Percentiles rank a stretch among this genome's conserved stretches.
Evolutionary conservation across 1,284 basidiomycete genomes (phyloP).

Genomic region (Lignosus rhinocerotis): DNA sequence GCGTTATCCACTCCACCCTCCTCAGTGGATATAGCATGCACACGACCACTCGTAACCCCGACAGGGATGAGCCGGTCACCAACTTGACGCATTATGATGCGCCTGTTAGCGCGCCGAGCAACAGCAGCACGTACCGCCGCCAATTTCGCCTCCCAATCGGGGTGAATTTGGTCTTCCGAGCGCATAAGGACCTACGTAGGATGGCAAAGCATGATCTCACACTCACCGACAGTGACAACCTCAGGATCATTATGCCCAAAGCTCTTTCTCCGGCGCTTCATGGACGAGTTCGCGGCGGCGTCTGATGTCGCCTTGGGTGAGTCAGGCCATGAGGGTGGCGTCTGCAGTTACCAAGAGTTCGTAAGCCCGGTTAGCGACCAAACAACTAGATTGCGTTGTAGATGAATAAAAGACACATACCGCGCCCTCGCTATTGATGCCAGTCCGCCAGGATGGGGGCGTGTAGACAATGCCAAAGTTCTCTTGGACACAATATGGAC

Average conservation of each 20-base stretch:
- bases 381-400: not conserved
- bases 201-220: not conserved
- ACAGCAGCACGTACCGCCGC: constrained; percentile 88
- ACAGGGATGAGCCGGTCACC: constrained; percentile 97
- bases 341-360: constrained; percentile 21
- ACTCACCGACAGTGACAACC: constrained; percentile 86
- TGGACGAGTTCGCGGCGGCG: constrained; percentile 43
- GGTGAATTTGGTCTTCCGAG: constrained; percentile 81
- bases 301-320: constrained; percentile 42
- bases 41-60: constrained; percentile 84
- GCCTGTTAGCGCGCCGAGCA: constrained; percentile 86
- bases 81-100: constrained; percentile 98
- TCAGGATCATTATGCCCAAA: constrained; percentile 77
- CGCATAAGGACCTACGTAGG: not conserved
- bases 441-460: constrained; percentile 78
- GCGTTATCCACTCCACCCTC: constrained; percentile 45
- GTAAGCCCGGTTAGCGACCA: not conserved
- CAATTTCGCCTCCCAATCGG: constrained; percentile 93
- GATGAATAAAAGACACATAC: constrained; percentile 40
- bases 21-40: constrained; percentile 67
- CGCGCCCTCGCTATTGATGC: constrained; percentile 68
- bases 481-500: constrained; percentile 96
- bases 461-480: constrained; percentile 95
- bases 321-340: constrained; percentile 50
- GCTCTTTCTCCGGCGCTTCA: constrained; percentile 77